Evolutionary conservation across 176 grass and related monocot species (phyloP), one percentile per base, ranked within the genome.

Genomic region (Oropetium thomaeum): DNA sequence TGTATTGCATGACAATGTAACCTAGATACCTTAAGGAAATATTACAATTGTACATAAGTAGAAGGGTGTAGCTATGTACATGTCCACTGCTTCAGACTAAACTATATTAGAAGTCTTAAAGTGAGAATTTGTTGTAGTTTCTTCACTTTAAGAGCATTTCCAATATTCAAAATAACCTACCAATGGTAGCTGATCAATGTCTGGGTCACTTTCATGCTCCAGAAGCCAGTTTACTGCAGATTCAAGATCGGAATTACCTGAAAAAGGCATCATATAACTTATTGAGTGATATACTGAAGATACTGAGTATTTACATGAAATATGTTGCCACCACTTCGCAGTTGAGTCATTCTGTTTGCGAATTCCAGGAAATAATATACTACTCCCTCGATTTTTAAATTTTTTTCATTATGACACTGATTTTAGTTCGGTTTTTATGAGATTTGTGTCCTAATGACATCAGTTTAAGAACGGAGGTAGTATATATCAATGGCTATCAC

Each of bases 191-290:
- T 84, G 86, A 79, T 98, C 96, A 83, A 94, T 92, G 62, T 92
- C 87, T 69, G 91, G 77, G 62, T 94, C 91, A 84, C 74, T 83
- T 83, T 98, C 91, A 92, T 98, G 96, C 67, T 92, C 89, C n/a
- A 94, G 67, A 80, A 92, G 70, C 96, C 96, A 98, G 41, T 84
- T 81, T 81, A 92, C 58, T 1, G 87, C 91, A 82, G 81, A 88
- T 74, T 98, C 86, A 69, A 90, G 75, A 75, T 71, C 89, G 58
- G 77, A 84, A 86, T 86, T 92, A 74, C 89, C 96, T 94, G 84
- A 73, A 43, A 66, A 54, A 69, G 8, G 61, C 71, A 85, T 29
- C 29, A 22, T 17, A 57, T 80, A 87, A 40, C 61, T 41, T 10
- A 79, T 43, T 83, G 10, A 33, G 28, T 26, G 8, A 5, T 7